Percentiles rank a stretch among this genome's conserved stretches.
phyloP scores from a whole-genome alignment of 106 monocot species.

The Gastrodia elata region DNA sequence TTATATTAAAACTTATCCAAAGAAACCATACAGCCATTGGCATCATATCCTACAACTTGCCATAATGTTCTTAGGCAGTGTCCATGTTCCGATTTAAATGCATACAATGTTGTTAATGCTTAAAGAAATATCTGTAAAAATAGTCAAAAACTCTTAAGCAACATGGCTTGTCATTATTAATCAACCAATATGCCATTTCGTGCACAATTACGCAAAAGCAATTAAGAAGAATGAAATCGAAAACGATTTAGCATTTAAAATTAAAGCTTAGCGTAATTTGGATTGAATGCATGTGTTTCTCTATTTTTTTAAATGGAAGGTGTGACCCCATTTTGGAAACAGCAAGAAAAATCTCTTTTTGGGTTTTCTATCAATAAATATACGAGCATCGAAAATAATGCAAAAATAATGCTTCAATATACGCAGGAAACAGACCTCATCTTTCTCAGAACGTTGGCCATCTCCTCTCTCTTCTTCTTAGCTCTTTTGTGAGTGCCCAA shows the following conservation, averaged over 20 bases:
- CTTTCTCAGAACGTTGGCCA: constrained; percentile 55
- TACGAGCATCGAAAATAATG: not conserved
- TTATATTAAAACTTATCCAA: not conserved
- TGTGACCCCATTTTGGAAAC: not conserved
- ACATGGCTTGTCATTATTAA: too few relatives aligned
- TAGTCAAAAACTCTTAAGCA: too few relatives aligned
- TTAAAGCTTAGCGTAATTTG: too few relatives aligned
- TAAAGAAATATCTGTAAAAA: too few relatives aligned
- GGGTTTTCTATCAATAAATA: too few relatives aligned
- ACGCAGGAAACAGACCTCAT: constrained; percentile 30
- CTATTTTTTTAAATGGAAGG: not conserved
- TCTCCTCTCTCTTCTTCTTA: constrained; percentile 68
- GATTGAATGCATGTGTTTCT: not conserved
- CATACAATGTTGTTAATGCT: too few relatives aligned
- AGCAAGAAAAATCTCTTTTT: not conserved
- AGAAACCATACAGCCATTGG: too few relatives aligned
- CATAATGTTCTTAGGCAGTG: too few relatives aligned
- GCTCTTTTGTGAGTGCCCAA: constrained; percentile 48
- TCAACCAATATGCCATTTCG: too few relatives aligned
- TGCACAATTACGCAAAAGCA: not conserved
- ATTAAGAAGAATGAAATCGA: not conserved
- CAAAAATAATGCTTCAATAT: not conserved
- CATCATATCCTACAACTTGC: too few relatives aligned
- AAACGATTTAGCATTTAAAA: not conserved
- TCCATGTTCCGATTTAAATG: too few relatives aligned